Conservation (phyloP, 768 basidiomycete genomes). For the Strobilomyces echinocephalus region DNA sequence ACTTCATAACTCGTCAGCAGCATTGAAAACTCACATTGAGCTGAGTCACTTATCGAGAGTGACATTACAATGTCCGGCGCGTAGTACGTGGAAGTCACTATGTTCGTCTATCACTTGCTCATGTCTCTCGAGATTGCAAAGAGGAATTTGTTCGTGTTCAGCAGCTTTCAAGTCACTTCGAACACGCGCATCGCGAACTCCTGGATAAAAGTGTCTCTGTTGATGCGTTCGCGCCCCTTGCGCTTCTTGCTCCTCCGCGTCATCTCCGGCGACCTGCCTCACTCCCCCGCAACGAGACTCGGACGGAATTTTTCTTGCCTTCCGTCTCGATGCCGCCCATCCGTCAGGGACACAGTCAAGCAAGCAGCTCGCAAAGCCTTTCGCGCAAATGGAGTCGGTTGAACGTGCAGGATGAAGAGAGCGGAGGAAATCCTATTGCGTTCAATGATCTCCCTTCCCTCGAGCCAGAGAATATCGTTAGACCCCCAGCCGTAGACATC, state of each 20-base stretch:
- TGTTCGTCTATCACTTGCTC: not conserved
- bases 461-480: not conserved
- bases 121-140: conserved; percentile 19
- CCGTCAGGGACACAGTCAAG: conserved; percentile 8
- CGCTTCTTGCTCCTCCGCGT: conserved; percentile 17
- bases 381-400: conserved; percentile 33
- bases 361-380: conserved; percentile 10
- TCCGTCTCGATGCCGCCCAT: conserved; percentile 12
- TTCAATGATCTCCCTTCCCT: conserved; percentile 23
- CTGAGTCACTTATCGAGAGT: conserved; percentile 30
- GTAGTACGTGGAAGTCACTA: conserved; percentile 13
- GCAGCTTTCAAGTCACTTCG: conserved; percentile 25
- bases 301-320: not conserved
- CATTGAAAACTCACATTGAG: conserved; percentile 25
- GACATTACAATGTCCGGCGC: conserved; percentile 22
- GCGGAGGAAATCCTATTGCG: conserved; percentile 8
- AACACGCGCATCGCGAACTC: conserved; percentile 19
- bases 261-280: conserved; percentile 15
- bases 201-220: conserved; percentile 7
- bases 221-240: conserved; percentile 17
- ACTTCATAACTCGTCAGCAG: conserved; percentile 14
- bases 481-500: conserved; percentile 2
- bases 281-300: conserved; percentile 4
- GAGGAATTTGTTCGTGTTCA: conserved; percentile 23
- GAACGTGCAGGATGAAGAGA: conserved; percentile 21